Percentiles rank a stretch among this genome's conserved stretches.
Evolutionary conservation across 116 monocot genomes (phyloP).

Genomic region (Iris pallida): DNA sequence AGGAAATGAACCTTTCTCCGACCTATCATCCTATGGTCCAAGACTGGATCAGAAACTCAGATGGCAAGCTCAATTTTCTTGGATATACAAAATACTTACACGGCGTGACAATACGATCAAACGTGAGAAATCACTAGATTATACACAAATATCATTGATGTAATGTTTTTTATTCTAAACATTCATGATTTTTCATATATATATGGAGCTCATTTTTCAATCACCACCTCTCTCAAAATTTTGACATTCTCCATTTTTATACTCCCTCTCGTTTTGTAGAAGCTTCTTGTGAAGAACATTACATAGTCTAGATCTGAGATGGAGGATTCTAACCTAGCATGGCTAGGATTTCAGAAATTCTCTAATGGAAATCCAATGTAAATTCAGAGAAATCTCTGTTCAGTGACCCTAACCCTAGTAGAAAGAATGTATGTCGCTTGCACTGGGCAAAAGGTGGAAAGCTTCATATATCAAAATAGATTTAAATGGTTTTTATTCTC

Average conservation of each 20-base stretch:
- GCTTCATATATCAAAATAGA: no score
- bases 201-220: neutral
- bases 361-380: no score
- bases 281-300: no score
- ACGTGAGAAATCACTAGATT: conserved; percentile 34
- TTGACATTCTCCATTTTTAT: neutral
- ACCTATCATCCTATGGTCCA: conserved; percentile 35
- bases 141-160: conserved; percentile 8
- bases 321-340: no score
- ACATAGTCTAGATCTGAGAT: no score
- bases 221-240: neutral
- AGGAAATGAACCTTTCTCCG: conserved; percentile 61
- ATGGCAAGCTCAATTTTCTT: conserved; percentile 64
- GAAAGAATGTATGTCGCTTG: no score
- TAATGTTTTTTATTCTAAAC: neutral
- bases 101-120: conserved; percentile 51
- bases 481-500: no score
- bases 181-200: neutral
- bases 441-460: no score
- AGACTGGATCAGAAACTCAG: conserved; percentile 67
- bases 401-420: no score
- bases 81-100: conserved; percentile 78
- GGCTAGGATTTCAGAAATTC: no score
- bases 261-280: neutral
- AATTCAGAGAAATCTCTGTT: no score